phyloP scores from a whole-genome alignment of 768 basidiomycete genomes.

The Auricularia sp. region DNA sequence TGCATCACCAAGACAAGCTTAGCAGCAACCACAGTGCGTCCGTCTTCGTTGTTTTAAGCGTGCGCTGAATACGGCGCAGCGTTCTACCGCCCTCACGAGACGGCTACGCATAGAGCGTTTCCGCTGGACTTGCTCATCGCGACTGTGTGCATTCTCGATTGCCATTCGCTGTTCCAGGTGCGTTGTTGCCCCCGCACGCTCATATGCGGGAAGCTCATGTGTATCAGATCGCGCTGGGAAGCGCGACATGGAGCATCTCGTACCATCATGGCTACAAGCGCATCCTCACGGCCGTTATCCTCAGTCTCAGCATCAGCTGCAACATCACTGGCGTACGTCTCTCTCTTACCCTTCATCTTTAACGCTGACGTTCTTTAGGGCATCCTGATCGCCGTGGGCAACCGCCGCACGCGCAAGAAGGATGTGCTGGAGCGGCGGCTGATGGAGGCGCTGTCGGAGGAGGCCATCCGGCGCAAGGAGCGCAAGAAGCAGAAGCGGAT shows the following conservation, averaged over 20 bases:
- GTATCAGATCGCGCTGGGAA: background rate
- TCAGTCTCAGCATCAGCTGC: background rate
- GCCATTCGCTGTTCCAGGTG: constrained; percentile 1
- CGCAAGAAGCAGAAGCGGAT: background rate
- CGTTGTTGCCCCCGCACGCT: too few relatives aligned
- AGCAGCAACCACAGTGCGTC: background rate
- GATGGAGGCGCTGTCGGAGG: background rate
- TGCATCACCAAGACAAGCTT: background rate
- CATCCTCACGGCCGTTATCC: background rate
- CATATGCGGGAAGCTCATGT: too few relatives aligned
- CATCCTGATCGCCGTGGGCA: background rate
- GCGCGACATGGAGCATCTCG: constrained; percentile 2
- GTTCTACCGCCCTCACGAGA: constrained; percentile 1
- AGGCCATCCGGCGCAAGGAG: constrained; percentile 2
- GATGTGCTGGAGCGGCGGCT: background rate
- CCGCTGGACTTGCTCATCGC: constrained; percentile 2
- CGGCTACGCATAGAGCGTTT: background rate
- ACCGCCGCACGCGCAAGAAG: background rate
- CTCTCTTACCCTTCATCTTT: background rate
- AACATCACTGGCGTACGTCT: constrained; percentile 1
- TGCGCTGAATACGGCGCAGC: background rate
- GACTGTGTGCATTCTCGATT: background rate
- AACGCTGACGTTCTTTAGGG: background rate
- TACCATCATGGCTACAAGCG: background rate
- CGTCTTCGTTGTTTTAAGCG: background rate